Evolutionary conservation across 2,329 filamentous ascomycete genomes (phyloP).

Genomic region (Thelonectria blattea): DNA sequence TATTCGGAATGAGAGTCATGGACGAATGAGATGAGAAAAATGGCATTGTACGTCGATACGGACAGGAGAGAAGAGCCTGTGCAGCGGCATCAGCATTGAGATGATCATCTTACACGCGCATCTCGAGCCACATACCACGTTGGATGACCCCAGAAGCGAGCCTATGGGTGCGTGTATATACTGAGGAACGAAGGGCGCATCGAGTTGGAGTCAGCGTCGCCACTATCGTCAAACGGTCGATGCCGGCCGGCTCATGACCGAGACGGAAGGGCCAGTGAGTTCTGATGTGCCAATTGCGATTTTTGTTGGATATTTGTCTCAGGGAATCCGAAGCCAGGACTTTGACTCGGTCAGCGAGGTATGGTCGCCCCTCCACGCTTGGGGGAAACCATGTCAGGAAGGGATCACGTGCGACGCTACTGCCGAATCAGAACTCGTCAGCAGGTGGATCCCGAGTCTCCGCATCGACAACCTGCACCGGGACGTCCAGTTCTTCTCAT

Average conservation of each 20-base stretch:
- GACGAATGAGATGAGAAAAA: slow-evolving; percentile 33
- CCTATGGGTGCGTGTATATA: slow-evolving; percentile 4
- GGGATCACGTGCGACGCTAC: slow-evolving; percentile 34
- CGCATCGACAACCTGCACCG: slow-evolving; percentile 14
- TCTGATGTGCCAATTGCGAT: slow-evolving; percentile 31
- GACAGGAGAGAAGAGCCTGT: slow-evolving; percentile 10
- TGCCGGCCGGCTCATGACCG: slow-evolving; percentile 27
- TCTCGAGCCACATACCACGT: slow-evolving; percentile 18
- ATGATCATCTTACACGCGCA: slow-evolving; percentile 15
- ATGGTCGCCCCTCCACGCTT: slow-evolving; percentile 37
- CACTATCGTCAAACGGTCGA: slow-evolving; percentile 19
- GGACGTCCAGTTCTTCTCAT: not conserved
- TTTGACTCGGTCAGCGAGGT: slow-evolving; percentile 33
- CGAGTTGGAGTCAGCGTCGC: slow-evolving; percentile 15
- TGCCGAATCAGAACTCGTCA: slow-evolving; percentile 32
- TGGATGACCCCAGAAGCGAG: slow-evolving; percentile 22
- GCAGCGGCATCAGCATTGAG: slow-evolving; percentile 22
- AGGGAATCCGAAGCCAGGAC: slow-evolving; percentile 27
- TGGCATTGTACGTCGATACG: slow-evolving; percentile 34
- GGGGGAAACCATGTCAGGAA: slow-evolving; percentile 31
- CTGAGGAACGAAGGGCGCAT: slow-evolving; percentile 17
- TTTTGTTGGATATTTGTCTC: slow-evolving; percentile 22
- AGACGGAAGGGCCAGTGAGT: slow-evolving; percentile 12
- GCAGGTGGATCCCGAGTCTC: slow-evolving; percentile 28
- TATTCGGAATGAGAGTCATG: slow-evolving; percentile 34